Evolutionary conservation across 2,329 filamentous ascomycete genomes (phyloP).

Genomic region (Graphilbum fragrans): DNA sequence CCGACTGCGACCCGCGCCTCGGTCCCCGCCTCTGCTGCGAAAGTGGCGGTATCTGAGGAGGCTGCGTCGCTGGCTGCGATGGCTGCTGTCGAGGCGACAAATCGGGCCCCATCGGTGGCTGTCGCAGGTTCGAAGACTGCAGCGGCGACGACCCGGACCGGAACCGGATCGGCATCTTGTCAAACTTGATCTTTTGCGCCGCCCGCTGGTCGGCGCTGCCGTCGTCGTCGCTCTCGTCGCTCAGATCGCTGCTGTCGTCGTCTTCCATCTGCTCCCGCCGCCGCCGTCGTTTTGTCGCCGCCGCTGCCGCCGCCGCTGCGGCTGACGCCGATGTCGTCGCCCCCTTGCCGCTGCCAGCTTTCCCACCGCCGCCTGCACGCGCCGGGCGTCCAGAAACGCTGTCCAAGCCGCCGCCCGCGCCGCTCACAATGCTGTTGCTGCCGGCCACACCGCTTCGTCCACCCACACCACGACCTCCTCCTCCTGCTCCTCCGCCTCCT

Average conservation of each 20-base stretch:
- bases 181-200: conserved; percentile 86
- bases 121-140: conserved; percentile 50
- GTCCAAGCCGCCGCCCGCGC: background rate
- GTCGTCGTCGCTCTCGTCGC: conserved; percentile 75
- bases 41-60: conserved; percentile 17
- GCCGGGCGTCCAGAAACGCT: too few species aligned
- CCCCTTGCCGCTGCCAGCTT: background rate
- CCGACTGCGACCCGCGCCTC: conserved; percentile 59
- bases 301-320: conserved; percentile 1
- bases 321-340: background rate
- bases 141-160: conserved; percentile 83
- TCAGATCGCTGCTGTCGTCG: conserved; percentile 75
- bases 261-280: conserved; percentile 69
- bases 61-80: conserved; percentile 28
- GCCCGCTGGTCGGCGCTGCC: conserved; percentile 48
- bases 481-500: background rate
- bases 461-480: background rate
- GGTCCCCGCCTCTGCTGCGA: background rate
- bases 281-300: conserved; percentile 50
- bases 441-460: background rate
- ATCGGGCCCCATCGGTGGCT: conserved; percentile 29
- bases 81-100: too few species aligned
- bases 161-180: conserved; percentile 82
- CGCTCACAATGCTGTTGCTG: background rate
- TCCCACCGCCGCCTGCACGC: background rate